Evolutionary conservation across 768 basidiomycete genomes (phyloP).

Genomic region (Boletus rubroflammeus): DNA sequence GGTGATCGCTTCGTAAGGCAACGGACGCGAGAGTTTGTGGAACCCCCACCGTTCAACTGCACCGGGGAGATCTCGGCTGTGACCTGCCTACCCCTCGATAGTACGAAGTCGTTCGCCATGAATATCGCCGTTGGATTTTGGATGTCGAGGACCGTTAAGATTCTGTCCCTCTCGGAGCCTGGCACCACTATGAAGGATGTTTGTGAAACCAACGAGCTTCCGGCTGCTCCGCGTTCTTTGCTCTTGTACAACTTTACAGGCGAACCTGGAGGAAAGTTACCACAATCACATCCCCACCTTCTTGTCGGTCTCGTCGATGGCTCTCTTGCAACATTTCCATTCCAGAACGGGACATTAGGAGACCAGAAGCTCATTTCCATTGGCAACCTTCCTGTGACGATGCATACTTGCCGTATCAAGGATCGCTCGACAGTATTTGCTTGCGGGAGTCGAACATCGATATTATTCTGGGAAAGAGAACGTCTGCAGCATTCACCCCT

Average conservation of each 20-base stretch:
- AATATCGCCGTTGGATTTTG: slow-evolving; percentile 71
- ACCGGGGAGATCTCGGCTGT: slow-evolving; percentile 64
- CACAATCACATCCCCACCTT: slow-evolving; percentile 49
- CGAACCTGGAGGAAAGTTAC: slow-evolving; percentile 31
- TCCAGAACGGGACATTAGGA: slow-evolving; percentile 37
- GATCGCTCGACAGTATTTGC: slow-evolving; percentile 62
- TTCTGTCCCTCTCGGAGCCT: slow-evolving; percentile 40
- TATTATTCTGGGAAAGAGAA: slow-evolving; percentile 66
- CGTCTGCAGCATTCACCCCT: slow-evolving; percentile 66
- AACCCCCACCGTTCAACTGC: slow-evolving; percentile 15
- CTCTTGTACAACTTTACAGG: slow-evolving; percentile 59
- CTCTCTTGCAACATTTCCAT: slow-evolving; percentile 54
- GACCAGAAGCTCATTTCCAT: slow-evolving; percentile 61
- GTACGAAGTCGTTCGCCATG: slow-evolving; percentile 42
- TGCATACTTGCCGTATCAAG: slow-evolving; percentile 54
- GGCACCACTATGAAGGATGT: slow-evolving; percentile 17
- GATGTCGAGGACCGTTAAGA: slow-evolving; percentile 59
- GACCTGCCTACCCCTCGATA: slow-evolving; percentile 57
- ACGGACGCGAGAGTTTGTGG: slow-evolving; percentile 23
- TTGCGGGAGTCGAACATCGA: slow-evolving; percentile 62
- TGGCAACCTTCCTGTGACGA: slow-evolving; percentile 61
- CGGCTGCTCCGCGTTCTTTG: slow-evolving; percentile 43
- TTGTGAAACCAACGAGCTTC: slow-evolving; percentile 31
- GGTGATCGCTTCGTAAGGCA: slow-evolving; percentile 35
- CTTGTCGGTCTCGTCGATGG: slow-evolving; percentile 78